Percentiles rank a stretch among this genome's conserved stretches.
phyloP scores from a whole-genome alignment of 2,329 filamentous ascomycete species.

The Calonectria hongkongensis region DNA sequence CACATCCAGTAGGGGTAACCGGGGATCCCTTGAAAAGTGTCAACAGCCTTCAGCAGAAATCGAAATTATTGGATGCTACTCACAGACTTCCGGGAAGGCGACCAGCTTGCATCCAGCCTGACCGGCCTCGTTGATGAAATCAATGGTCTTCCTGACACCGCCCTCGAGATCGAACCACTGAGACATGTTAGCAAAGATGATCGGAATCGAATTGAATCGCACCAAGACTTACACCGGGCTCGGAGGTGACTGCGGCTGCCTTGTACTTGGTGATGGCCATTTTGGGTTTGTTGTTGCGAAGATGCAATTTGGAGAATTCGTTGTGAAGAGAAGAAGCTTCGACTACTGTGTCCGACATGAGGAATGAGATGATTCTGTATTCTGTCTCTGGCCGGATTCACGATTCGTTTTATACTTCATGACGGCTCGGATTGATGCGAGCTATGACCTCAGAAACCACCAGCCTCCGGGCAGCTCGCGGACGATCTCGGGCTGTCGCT shows the following conservation, averaged over 20 bases:
- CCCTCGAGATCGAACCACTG: constrained; percentile 70
- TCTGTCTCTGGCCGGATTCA: background rate
- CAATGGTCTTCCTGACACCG: constrained; percentile 73
- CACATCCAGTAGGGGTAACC: constrained; percentile 70
- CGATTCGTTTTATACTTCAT: constrained; percentile 15
- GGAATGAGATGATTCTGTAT: constrained; percentile 19
- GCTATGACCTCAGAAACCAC: background rate
- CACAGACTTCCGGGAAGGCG: constrained; percentile 71
- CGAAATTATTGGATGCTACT: constrained; percentile 15
- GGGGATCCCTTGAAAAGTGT: constrained; percentile 63
- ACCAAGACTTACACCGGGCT: constrained; percentile 25
- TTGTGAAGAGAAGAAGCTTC: background rate
- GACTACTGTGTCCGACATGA: constrained; percentile 9
- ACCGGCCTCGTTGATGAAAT: constrained; percentile 74
- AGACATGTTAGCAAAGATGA: background rate
- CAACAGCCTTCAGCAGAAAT: background rate
- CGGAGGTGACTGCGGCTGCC: constrained; percentile 35
- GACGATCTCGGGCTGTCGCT: constrained; percentile 25
- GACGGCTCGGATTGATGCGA: background rate
- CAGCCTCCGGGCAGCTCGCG: constrained; percentile 12
- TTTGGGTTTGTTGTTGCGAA: constrained; percentile 13
- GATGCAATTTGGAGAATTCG: constrained; percentile 23
- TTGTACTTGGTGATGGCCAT: constrained; percentile 39
- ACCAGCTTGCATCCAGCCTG: constrained; percentile 72
- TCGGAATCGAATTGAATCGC: background rate